Percentiles rank a stretch among this genome's conserved stretches.
Conservation (phyloP, 225 moss, liverwort and hornwort species). For the Pseudisothecium myosuroides region DNA sequence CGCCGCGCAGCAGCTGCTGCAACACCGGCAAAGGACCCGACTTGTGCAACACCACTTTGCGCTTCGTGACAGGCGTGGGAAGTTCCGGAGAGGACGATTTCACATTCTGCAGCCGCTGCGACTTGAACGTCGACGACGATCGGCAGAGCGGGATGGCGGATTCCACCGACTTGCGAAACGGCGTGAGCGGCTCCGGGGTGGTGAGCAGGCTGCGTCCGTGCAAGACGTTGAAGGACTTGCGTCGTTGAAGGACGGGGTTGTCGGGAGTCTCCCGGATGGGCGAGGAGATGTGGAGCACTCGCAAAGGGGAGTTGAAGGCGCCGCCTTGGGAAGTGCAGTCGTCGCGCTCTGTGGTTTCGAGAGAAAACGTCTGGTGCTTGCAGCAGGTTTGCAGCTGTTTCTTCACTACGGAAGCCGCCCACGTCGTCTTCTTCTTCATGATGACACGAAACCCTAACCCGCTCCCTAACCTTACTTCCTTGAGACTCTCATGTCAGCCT, state of each 20-base stretch:
- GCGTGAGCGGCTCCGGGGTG: conserved; percentile 28
- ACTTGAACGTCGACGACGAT: conserved; percentile 19
- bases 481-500: conserved; percentile 1
- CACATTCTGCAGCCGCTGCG: conserved; percentile 7
- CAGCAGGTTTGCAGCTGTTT: conserved; percentile 51
- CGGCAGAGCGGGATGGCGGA: conserved; percentile 39
- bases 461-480: not conserved
- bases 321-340: conserved; percentile 18
- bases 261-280: conserved; percentile 12
- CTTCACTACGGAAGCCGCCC: conserved; percentile 48
- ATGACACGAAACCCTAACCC: not conserved
- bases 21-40: conserved; percentile 30
- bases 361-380: conserved; percentile 29
- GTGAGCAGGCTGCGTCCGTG: conserved; percentile 18
- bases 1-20: conserved; percentile 18
- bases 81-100: not conserved
- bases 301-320: conserved; percentile 3
- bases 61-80: not conserved
- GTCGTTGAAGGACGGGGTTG: conserved; percentile 12
- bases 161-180: conserved; percentile 37
- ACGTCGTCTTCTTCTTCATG: conserved; percentile 51
- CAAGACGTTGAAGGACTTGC: conserved; percentile 25
- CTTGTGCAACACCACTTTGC: conserved; percentile 20
- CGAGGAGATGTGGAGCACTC: conserved; percentile 29
- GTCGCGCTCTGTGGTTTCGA: conserved; percentile 26